Percentiles rank a stretch among this genome's conserved stretches.
Conservation (phyloP, 441 rosid species). For the Populus hybrid region DNA sequence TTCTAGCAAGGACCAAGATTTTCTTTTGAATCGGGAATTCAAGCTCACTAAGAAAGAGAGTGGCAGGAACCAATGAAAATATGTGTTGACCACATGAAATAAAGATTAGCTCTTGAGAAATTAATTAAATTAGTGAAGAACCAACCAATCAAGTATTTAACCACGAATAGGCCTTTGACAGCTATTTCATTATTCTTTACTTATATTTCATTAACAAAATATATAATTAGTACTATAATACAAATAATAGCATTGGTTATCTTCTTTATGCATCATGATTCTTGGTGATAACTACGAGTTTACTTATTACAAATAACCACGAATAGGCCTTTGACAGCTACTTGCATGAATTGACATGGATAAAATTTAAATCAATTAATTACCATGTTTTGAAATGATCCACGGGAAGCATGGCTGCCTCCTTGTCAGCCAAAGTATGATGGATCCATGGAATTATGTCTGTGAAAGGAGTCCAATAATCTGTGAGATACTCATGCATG, state of each 20-base stretch:
- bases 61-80: too few relatives aligned
- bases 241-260: background rate
- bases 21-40: too few relatives aligned
- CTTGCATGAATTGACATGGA: background rate
- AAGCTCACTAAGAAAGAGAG: too few relatives aligned
- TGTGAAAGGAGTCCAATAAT: constrained; percentile 1
- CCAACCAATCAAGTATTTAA: background rate
- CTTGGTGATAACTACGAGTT: too few relatives aligned
- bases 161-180: too few relatives aligned
- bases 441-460: constrained; percentile 4
- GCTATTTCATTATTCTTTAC: background rate
- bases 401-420: background rate
- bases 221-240: background rate
- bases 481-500: constrained; percentile 7
- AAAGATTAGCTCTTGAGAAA: background rate
- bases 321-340: background rate
- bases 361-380: background rate
- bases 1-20: too few relatives aligned
- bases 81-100: too few relatives aligned
- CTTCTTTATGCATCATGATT: too few relatives aligned
- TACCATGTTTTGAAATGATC: background rate
- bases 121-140: too few relatives aligned
- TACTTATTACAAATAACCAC: background rate
- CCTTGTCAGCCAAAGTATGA: background rate
- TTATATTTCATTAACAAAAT: too few relatives aligned